Evolutionary conservation across 495 filamentous ascomycete genomes (phyloP), one percentile per base, ranked within the genome.

Genomic region (Trypethelium eluteriae): DNA sequence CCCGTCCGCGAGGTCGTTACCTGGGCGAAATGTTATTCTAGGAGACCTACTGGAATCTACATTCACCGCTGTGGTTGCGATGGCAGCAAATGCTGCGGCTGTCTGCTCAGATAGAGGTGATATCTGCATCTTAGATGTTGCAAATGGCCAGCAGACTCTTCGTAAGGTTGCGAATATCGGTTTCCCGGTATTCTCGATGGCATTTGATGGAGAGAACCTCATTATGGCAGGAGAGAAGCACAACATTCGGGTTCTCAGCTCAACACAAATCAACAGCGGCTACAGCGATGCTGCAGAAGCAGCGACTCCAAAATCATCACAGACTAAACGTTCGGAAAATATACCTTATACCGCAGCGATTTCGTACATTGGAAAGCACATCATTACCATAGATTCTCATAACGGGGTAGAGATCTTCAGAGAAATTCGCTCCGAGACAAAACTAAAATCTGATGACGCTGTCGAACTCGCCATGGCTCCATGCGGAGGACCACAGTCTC

Each of bases 51-150:
- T 90, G 4, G 92, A 97, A 64, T 85, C 84, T 5, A 92, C 86
- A 0, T 98, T 98, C 73, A 89, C 88, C 57, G 87, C 87, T 68
- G 84, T 89, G n/a, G 82, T 86, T 36, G 83, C 85, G 34, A 84
- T 97, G 61, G 87, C 89, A 69, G 80, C 61, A 78, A 81, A 25
- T 34, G 85, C 85, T 67, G 83, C 86, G 32, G 81, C 91, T 66
- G 82, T 90, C 39, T 92, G 88, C 78, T 86, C 89, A 44, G 87
- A 89, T 70, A 83, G 83, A 71, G 86, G 85, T 12, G 85, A 88
- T 73, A 81, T 95, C 62, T 95, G 90, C 74, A 74, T 93, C 25
- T 80, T 98, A 14, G 90, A 96, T 72, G 92, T 94, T 71, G 82
- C 77, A 18, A 86, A 86, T 61, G 86, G 86, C 61, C 81, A 84